Evolutionary conservation across 306 rosid species (phyloP).

Genomic region (Parietaria judaica): DNA sequence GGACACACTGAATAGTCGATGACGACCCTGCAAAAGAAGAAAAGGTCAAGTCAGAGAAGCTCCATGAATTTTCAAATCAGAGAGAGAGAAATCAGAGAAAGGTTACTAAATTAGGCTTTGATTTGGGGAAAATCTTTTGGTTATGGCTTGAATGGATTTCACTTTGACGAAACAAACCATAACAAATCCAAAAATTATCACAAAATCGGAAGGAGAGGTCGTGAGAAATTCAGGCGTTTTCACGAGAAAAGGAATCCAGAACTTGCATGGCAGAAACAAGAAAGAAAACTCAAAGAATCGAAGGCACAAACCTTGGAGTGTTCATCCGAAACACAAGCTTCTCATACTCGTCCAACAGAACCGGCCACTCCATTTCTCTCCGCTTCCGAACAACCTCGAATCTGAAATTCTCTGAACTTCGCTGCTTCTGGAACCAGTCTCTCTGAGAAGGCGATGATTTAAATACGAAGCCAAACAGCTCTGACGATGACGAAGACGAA

Average conservation of each 20-base stretch:
- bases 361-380: constrained; percentile 64
- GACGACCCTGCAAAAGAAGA: constrained; percentile 56
- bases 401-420: no score
- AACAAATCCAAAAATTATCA: neutral
- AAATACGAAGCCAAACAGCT: neutral
- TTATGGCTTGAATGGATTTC: neutral
- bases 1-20: constrained; percentile 84
- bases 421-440: neutral
- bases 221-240: constrained; percentile 11
- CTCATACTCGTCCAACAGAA: constrained; percentile 63
- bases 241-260: constrained; percentile 11
- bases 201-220: neutral
- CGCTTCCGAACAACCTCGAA: neutral
- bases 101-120: neutral
- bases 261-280: neutral
- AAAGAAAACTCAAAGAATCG: neutral
- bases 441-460: neutral
- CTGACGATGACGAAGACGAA: no score
- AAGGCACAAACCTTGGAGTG: constrained; percentile 64
- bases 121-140: neutral
- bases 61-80: neutral
- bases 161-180: neutral
- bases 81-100: neutral
- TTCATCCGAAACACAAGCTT: constrained; percentile 74
- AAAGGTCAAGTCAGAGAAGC: constrained; percentile 39